phyloP scores from a whole-genome alignment of 371 early-diverging fungal genomes.

The Mortierella sp. region DNA sequence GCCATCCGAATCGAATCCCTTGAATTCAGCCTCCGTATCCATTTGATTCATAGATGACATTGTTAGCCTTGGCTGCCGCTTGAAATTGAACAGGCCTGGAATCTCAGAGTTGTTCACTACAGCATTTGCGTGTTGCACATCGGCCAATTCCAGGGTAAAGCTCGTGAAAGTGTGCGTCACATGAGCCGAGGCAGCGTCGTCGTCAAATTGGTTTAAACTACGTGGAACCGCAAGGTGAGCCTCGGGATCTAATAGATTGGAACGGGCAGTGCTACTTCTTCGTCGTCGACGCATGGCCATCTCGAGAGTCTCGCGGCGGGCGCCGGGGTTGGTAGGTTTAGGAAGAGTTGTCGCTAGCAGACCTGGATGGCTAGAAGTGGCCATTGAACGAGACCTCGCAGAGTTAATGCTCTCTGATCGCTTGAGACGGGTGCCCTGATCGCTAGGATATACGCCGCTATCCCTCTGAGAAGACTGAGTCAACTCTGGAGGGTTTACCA shows the following conservation, averaged over 20 bases:
- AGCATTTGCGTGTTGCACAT: conserved; percentile 40
- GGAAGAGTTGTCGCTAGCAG: conserved; percentile 33
- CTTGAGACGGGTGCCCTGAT: conserved; percentile 8
- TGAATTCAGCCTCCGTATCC: conserved; percentile 44
- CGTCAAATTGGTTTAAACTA: conserved; percentile 11
- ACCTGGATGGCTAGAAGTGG: conserved; percentile 38
- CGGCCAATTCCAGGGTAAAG: conserved; percentile 46
- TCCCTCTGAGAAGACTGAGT: not conserved
- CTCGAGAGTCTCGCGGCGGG: conserved; percentile 49
- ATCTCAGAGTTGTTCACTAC: conserved; percentile 46
- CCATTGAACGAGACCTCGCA: conserved; percentile 38
- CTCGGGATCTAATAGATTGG: conserved; percentile 13
- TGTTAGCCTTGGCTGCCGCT: conserved; percentile 34
- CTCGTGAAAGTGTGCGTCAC: conserved; percentile 51
- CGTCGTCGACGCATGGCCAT: conserved; percentile 56
- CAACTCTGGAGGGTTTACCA: not conserved
- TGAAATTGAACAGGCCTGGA: conserved; percentile 50
- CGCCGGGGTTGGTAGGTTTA: conserved; percentile 3
- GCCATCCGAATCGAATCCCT: conserved; percentile 50
- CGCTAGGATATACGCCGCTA: conserved; percentile 18
- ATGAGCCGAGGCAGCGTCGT: conserved; percentile 33
- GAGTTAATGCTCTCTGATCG: conserved; percentile 35
- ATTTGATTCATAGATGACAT: conserved; percentile 23
- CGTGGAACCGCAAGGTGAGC: not conserved
- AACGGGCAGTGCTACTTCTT: conserved; percentile 34